Base-by-base conservation (phyloP, 331 rosid species). In the Telfairia occidentalis region DNA sequence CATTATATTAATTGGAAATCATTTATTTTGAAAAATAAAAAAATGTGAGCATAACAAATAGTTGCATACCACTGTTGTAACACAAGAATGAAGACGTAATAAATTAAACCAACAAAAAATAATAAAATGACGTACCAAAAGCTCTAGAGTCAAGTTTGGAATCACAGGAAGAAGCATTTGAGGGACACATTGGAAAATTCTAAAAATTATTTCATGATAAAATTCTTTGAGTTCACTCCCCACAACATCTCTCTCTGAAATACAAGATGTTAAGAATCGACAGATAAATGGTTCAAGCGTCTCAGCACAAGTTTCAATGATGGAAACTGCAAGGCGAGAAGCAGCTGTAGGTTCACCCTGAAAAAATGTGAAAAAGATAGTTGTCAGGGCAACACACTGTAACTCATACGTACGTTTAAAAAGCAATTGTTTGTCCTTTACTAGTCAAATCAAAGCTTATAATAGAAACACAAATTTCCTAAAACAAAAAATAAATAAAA, bases 141-240 rank as follows among this genome's bases (percentile, higher is more conserved):
- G 80, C 65, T 95, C 96, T 42, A 84, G 86, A 75, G 84, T 84
- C 83, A 95, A 86, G 84, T 84, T 84, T 42, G 96, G 97, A 75
- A 92, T 86, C 78, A 88, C 90, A 61, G 87, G 85, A 76, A 82
- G 81, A 85, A 92, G 97, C 89, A 92, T 86, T 79, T 86, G 84
- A 81, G 99, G 96, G 23, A 92, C 90, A 79, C 90, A 87, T 78
- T 84, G 82, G 74, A 85, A 87, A 78, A 92, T 80, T 85, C 85
- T 81, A 65, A 84, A 87, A 57, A 92, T 86, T 43, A 95, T 84
- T 84, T 91, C 93, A 78, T 92, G 96, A 88, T 92, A 87, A 81
- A 64, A 82, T 77, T 91, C 92, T 78, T 85, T 91, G 49, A 91
- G 87, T 80, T 84, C 90, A 73, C 89, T 82, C 49, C 76, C 80